Evolutionary conservation across 352 stramenopile species (phyloP).

Genomic region (Aphanomyces cochlioides): DNA sequence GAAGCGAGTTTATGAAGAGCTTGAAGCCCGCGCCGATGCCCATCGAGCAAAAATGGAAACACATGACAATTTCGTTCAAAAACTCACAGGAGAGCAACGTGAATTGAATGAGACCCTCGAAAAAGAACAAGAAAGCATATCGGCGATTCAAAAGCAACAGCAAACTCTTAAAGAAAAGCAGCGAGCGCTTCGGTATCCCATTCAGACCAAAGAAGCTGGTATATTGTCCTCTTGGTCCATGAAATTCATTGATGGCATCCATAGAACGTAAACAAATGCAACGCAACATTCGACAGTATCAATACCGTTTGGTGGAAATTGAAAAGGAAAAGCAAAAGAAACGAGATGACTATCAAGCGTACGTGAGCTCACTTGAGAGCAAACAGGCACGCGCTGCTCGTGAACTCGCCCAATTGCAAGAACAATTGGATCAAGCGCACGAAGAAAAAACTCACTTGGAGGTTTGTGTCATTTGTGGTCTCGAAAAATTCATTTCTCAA

Average conservation of each 20-base stretch:
- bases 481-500: background rate
- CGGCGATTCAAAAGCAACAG: constrained; percentile 45
- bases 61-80: constrained; percentile 43
- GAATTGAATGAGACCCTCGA: constrained; percentile 64
- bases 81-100: constrained; percentile 57
- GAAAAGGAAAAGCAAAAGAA: constrained; percentile 17
- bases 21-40: constrained; percentile 47
- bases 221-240: background rate
- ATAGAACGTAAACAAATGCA: constrained; percentile 55
- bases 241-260: background rate
- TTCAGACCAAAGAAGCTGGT: constrained; percentile 57
- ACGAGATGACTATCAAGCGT: constrained; percentile 12
- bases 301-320: constrained; percentile 7
- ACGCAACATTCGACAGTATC: constrained; percentile 35
- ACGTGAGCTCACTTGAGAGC: constrained; percentile 31
- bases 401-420: background rate
- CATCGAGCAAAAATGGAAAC: constrained; percentile 46
- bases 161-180: constrained; percentile 58
- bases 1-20: constrained; percentile 52
- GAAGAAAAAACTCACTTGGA: constrained; percentile 8
- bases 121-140: constrained; percentile 42
- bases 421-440: background rate
- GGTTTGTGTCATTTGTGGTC: constrained; percentile 4
- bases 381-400: constrained; percentile 47
- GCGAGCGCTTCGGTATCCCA: constrained; percentile 53